A percentile compares a stretch with the other conserved stretches of the same genome.
Conservation (phyloP, 2,329 filamentous ascomycete species). For the Scleromitrula shiraiana region DNA sequence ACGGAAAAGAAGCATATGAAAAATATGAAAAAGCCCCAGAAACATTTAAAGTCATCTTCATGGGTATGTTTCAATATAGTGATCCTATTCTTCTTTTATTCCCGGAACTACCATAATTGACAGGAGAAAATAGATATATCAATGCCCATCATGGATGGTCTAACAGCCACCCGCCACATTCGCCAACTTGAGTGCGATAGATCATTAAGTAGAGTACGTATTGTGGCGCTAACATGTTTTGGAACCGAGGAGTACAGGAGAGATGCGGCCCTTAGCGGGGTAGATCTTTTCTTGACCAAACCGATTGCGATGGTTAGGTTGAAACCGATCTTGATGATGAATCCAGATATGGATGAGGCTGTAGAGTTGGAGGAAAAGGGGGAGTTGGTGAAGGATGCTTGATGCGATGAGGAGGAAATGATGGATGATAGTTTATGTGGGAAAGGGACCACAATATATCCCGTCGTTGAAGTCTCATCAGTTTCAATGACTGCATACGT, state of each 20-base stretch:
- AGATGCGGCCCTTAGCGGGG: slow-evolving; percentile 41
- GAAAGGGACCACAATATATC: background rate
- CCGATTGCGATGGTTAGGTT: slow-evolving; percentile 31
- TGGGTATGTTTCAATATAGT: slow-evolving; percentile 25
- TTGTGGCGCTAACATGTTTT: slow-evolving; percentile 44
- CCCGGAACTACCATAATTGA: background rate
- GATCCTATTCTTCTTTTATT: background rate
- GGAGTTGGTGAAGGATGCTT: background rate
- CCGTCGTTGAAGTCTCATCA: too few species aligned
- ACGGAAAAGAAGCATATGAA: slow-evolving; percentile 40
- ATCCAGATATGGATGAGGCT: too few species aligned
- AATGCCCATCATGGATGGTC: slow-evolving; percentile 47
- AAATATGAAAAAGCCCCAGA: slow-evolving; percentile 15
- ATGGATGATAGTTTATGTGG: background rate
- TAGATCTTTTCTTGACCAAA: slow-evolving; percentile 46
- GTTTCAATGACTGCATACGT: too few species aligned
- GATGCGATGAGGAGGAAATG: too few species aligned
- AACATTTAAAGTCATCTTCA: slow-evolving; percentile 27
- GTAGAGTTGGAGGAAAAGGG: background rate
- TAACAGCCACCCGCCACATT: slow-evolving; percentile 40
- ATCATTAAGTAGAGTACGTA: slow-evolving; percentile 32
- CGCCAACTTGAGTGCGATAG: slow-evolving; percentile 38
- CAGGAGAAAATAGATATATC: slow-evolving; percentile 37
- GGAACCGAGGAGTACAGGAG: slow-evolving; percentile 38
- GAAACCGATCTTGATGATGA: slow-evolving; percentile 15